Base-by-base conservation (phyloP, 306 rosid species). In the Leucaena leucocephala region DNA sequence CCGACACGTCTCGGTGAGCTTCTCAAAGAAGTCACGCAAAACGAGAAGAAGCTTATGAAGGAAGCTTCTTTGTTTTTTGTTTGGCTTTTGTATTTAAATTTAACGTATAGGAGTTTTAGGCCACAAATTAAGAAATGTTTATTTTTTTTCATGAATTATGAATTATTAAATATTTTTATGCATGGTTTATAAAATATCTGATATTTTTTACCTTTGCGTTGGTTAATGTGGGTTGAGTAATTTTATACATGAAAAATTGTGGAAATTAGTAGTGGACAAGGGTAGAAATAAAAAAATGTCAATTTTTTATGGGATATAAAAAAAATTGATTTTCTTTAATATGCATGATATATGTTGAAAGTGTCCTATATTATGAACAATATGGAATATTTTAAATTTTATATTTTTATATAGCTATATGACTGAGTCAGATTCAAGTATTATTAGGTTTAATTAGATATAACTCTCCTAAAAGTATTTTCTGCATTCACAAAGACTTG, bases 1-100 rank as follows among this genome's bases (percentile, higher is more conserved):
- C 83, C 85, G 83, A 88, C 89, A 84, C 72, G 76, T 55, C 66
- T 72, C n/a, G 35, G 35, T 33, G 27, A 79, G 82, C 94, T 88
- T 92, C 81, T 84, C 59, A 70, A 54, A 63, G 82, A 90, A 90
- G 91, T 81, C 85, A 87, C 91, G 85, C 94, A 87, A 90, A 52
- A 17, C n/a, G 7, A 57, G 68, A 82, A 33, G 67, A 12, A 83
- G 49, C 97, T 88, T 92, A 57, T 6, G 63, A 77, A 8, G n/a
- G 74, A 92, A 92, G 97, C 80, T 82, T 71, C 27, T 5, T n/a
- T 0, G 39, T 61, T 27, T 48, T 48, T 19, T 33, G 39, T 61
- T 61, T 61, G 38, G 17, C 40, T 13, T 59, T 59, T 61, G 5
- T 13, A 27, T 36, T 15, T 15, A 14, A 75, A 81, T 80, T 85